These are phyloP conservation scores for Tricladium varicosporioides DNA, from an alignment of 2,329 filamentous ascomycete species.

Conservation along the genomic window DNA sequence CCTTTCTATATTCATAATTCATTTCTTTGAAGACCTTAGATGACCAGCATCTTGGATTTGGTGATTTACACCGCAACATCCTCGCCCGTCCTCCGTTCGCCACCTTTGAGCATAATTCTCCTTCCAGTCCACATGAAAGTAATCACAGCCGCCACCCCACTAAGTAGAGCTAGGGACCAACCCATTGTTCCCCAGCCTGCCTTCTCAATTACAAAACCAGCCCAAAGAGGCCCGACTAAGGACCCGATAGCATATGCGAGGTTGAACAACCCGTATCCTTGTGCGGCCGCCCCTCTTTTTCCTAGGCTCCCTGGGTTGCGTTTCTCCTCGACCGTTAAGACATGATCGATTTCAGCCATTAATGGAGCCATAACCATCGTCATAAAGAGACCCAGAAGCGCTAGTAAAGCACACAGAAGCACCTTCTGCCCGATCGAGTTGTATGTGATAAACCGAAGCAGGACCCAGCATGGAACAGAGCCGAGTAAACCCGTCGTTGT, in stretches of 20 bases:
- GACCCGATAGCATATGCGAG: slow-evolving; percentile 50
- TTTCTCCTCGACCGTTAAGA: slow-evolving; percentile 49
- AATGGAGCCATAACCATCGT: slow-evolving; percentile 60
- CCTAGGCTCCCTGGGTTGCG: slow-evolving; percentile 24
- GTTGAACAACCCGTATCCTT: slow-evolving; percentile 57
- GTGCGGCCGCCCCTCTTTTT: slow-evolving; percentile 47
- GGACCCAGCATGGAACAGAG: slow-evolving; percentile 56
- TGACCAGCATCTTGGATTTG: too few relatives aligned
- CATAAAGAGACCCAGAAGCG: slow-evolving; percentile 55
- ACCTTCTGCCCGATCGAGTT: slow-evolving; percentile 61
- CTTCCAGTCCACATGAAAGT: slow-evolving; percentile 52
- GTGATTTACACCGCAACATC: slow-evolving; percentile 5
- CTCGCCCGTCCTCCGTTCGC: slow-evolving; percentile 3
- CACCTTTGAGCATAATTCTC: slow-evolving; percentile 25
- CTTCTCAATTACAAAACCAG: slow-evolving; percentile 46
- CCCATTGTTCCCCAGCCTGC: slow-evolving; percentile 53
- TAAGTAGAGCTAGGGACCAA: slow-evolving; percentile 49
- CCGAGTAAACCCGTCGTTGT: slow-evolving; percentile 57
- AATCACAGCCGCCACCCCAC: slow-evolving; percentile 48
- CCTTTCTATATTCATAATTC: too few relatives aligned
- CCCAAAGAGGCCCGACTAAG: slow-evolving; percentile 52
- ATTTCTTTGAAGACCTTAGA: too few relatives aligned
- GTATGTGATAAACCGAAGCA: slow-evolving; percentile 61
- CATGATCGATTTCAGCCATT: slow-evolving; percentile 66
- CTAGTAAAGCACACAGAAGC: slow-evolving; percentile 62